Base-by-base conservation (phyloP, 2,329 filamentous ascomycete species). In the Raffaelea arxii region DNA sequence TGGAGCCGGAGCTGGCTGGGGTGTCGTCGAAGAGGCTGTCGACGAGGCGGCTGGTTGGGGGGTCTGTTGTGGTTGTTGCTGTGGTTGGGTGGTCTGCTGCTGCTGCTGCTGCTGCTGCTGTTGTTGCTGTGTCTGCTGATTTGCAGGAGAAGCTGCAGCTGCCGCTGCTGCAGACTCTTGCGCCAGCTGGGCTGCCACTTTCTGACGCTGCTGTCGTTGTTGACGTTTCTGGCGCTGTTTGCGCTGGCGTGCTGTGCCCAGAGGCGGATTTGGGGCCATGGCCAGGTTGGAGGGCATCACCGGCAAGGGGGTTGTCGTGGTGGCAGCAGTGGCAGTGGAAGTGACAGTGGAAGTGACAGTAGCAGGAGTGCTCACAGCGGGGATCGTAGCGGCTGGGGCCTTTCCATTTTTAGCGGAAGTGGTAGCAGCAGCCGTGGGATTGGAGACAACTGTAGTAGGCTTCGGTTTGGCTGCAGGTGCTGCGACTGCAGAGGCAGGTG, bases 211-310 rank as follows among this genome's bases (percentile, higher is more conserved):
- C 49, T 51, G 51, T 4, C 51, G 25, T 45, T 49, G 53, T 43
- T 51, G 51, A 3, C 53, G 53, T 27, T 53, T 54, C 46, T 51
- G 51, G 11, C 53, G 49, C 38, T 54, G 53, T 40, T 53, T 54
- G 1, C 53, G 51, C 39, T 54, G 53, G 3, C 53, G 51, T 1
- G 53, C 49, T 3, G 53, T 54, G 14, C 53, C 53, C 2, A 50
- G 44, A 7, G 51, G 53, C 9, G 44, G 41, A 6, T 25, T 47
- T 3, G 46, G 46, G 3, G 43, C 36, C 25, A 27, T 24, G n/a
- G 44, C 45, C 36, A 48, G 39, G 1, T 22, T 30, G 1, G 45
- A 32, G 6, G 49, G 18, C 36, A 46, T 19, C 2, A 25, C 5
- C 5, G 39, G 21, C 19, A 18, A 14, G 30, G 36, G 11, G 23